phyloP scores from a whole-genome alignment of 345 rosid species.

The Populus simonii region DNA sequence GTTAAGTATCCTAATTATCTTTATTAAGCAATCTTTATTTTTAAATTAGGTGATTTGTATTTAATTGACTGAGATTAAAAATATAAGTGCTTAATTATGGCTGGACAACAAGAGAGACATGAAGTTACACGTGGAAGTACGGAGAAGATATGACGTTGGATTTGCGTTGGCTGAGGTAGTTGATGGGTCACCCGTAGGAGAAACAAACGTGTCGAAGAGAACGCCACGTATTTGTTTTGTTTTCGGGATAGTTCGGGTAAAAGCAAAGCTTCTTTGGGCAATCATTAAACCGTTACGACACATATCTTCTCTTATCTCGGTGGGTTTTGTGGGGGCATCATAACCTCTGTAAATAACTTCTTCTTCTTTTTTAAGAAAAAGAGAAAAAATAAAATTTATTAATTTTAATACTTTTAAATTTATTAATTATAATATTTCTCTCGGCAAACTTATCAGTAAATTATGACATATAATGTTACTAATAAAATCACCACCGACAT shows the following conservation, averaged over 20 bases:
- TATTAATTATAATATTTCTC: no score
- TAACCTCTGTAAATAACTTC: neutral
- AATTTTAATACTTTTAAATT: no score
- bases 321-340: slow-evolving; percentile 15
- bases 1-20: neutral
- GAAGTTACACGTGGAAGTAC: slow-evolving; percentile 22
- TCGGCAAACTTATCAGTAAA: rapidly evolving
- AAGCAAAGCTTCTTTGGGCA: slow-evolving; percentile 10
- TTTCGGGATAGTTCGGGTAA: neutral
- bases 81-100: neutral
- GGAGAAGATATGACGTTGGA: slow-evolving; percentile 33
- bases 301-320: slow-evolving; percentile 6
- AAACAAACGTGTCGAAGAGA: slow-evolving; percentile 26
- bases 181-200: slow-evolving; percentile 12
- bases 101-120: neutral
- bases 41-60: no score
- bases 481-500: rapidly evolving
- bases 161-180: slow-evolving; percentile 44
- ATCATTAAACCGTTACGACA: slow-evolving; percentile 34
- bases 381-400: no score
- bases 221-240: neutral
- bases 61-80: no score
- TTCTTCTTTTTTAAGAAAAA: no score
- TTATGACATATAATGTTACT: no score
- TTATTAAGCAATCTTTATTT: no score